Evolutionary conservation across 805 yeast species (phyloP), one percentile per base, ranked within the genome.

Genomic region (Candida saitoana): DNA sequence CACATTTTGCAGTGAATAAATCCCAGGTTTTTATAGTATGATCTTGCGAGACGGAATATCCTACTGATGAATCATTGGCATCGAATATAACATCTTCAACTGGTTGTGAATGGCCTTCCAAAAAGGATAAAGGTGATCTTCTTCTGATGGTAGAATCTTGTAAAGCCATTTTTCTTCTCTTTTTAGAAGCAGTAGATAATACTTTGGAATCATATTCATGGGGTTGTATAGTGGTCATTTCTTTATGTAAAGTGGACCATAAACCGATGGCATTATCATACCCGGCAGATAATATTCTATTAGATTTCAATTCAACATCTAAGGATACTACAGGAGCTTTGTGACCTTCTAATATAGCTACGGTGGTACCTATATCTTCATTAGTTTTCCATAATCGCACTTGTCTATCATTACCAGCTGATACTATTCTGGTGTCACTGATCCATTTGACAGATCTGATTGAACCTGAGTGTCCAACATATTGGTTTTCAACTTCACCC

Each of bases 1-100:
- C 84, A 54, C 88, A 80, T 49, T 87, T 77, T 9, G 86, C 71
- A 2, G 97, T 90, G 14, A 87, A 85, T 54, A 93, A 71, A 71
- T 93, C 99, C 98, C 98, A 93, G 0, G 99, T 93, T 56, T 86
- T 85, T 49, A 93, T 80, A 0, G 96, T 80, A 60, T 93, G 99
- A 67, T 93, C 98, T 61, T 89, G 96, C 4, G 97, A 85, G 2
- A 87, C 96, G 0, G 98, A 88, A 64, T 93, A 91, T 8, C 84
- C 96, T 4, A 91, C 96, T 0, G 95, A 77, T 35, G 73, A 49
- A 61, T 91, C 98, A 16, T 69, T 67, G 3, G 70, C 57, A 55
- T 87, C 96, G 58, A 89, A 87, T 11, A 79, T 72, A 18, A 87
- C 85, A 30, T 77, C 95, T 56, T 88, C 93, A 17, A 91, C 97